These are phyloP conservation scores for Begonia fuchsioides DNA, from an alignment of 306 rosid genomes.

Conservation along the genomic window DNA sequence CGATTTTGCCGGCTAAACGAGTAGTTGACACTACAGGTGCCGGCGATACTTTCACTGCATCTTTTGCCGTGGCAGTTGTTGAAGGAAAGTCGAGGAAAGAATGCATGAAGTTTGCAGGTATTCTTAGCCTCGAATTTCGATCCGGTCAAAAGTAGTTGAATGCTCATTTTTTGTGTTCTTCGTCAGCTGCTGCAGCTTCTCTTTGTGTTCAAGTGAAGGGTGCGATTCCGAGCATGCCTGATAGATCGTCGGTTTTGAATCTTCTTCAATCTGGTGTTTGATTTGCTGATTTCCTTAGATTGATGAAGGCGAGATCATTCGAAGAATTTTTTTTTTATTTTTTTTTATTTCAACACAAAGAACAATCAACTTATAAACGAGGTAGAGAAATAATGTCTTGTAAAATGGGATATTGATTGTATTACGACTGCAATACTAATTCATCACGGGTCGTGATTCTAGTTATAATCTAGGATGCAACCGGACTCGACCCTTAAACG, in stretches of 20 bases:
- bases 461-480: too few relatives aligned
- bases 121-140: background rate
- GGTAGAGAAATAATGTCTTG: too few relatives aligned
- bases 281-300: too few relatives aligned
- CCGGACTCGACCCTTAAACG: too few relatives aligned
- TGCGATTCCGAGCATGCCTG: conserved; percentile 94
- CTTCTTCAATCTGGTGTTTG: conserved; percentile 26
- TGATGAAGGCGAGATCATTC: too few relatives aligned
- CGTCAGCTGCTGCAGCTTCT: conserved; percentile 98
- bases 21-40: conserved; percentile 92
- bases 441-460: too few relatives aligned
- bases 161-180: conserved; percentile 10
- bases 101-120: conserved; percentile 73
- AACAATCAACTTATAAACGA: too few relatives aligned
- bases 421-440: too few relatives aligned
- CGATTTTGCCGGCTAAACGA: conserved; percentile 37
- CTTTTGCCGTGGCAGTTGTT: conserved; percentile 75
- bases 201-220: conserved; percentile 94
- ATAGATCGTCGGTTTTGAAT: conserved; percentile 52
- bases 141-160: background rate
- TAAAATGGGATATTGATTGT: too few relatives aligned
- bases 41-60: conserved; percentile 82
- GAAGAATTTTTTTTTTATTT: too few relatives aligned
- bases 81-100: conserved; percentile 67
- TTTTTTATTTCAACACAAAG: too few relatives aligned